These are phyloP conservation scores for Suillus tomentosus DNA, from an alignment of 768 basidiomycete genomes.

Conservation along the genomic window DNA sequence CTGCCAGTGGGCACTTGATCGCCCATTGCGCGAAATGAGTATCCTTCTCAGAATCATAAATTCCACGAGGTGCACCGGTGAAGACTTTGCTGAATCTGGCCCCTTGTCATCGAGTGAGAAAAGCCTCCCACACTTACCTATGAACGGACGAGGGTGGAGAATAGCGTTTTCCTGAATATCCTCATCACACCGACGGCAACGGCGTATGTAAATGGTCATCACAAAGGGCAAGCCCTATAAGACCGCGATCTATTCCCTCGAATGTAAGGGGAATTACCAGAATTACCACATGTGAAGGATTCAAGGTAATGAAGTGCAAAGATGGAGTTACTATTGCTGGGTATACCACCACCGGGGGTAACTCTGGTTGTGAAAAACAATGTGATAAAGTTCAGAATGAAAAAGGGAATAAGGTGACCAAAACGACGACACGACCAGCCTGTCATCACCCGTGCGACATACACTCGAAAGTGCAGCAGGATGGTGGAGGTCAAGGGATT, in stretches of 20 bases:
- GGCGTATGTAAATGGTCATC: not conserved
- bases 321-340: constrained; percentile 18
- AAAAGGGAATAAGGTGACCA: not conserved
- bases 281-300: constrained; percentile 26
- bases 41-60: not conserved
- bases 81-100: not conserved
- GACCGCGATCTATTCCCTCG: constrained; percentile 22
- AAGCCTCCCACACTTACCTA: not conserved
- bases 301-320: constrained; percentile 15
- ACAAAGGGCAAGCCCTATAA: constrained; percentile 17
- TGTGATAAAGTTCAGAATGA: constrained; percentile 2
- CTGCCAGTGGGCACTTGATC: not conserved
- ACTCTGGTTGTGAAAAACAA: constrained; percentile 11
- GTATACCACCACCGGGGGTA: constrained; percentile 27
- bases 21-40: not conserved
- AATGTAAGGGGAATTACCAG: constrained; percentile 29
- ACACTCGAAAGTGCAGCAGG: not conserved
- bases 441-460: constrained; percentile 20
- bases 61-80: not conserved
- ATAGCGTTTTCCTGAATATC: not conserved
- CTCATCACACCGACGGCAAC: constrained; percentile 2
- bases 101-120: not conserved
- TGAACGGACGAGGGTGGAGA: not conserved
- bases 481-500: constrained; percentile 3
- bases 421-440: constrained; percentile 29